Base-by-base conservation (phyloP, 192 early-diverging fungal genomes). In the Backusella australiensis region DNA sequence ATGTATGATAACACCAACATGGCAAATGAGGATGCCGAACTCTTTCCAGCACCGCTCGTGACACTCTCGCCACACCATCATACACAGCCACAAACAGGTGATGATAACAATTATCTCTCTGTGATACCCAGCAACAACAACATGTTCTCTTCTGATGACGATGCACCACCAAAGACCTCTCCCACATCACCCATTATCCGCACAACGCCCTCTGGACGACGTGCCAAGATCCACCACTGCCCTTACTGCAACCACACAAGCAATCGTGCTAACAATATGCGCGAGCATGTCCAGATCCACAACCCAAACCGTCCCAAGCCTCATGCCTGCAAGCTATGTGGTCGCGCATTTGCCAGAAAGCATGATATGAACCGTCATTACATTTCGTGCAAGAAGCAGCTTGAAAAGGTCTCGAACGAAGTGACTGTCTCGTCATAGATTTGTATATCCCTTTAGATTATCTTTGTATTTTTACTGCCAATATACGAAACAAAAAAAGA, bases 291-390 rank as follows among this genome's bases (percentile, higher is more conserved):
- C 39, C 77, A 77, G 73, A 93, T 89, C 1, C 92, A 93, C 69
- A 85, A 93, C 78, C 90, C 90, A 14, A 83, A 88, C 67, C 87
- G 92, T 35, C 83, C 88, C 34, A 89, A 87, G 42, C 83, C 84
- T 34, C 91, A 86, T 81, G 75, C 74, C 39, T 93, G 92, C 75
- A 70, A 77, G 1, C 70, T 75, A 17, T 93, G 92, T 69, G 70
- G 74, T 17, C 90, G 89, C 46, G 76, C 81, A 21, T 93, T 93
- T 74, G 85, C 87, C 19, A 77, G 92, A 42, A 93, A 90, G 44
- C 91, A 93, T 78, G 93, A 94, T 78, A 79, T 93, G 39, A 88
- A 89, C 69, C 87, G 93, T 36, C 93, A 94, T 78, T 38, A 73
- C 29, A 75, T 74, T 35, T 75, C 72, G 44, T 71, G 70, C 8